These are phyloP conservation scores for Aspergillus pseudonomiae DNA, from an alignment of 2,329 filamentous ascomycete genomes.

Conservation along the genomic window DNA sequence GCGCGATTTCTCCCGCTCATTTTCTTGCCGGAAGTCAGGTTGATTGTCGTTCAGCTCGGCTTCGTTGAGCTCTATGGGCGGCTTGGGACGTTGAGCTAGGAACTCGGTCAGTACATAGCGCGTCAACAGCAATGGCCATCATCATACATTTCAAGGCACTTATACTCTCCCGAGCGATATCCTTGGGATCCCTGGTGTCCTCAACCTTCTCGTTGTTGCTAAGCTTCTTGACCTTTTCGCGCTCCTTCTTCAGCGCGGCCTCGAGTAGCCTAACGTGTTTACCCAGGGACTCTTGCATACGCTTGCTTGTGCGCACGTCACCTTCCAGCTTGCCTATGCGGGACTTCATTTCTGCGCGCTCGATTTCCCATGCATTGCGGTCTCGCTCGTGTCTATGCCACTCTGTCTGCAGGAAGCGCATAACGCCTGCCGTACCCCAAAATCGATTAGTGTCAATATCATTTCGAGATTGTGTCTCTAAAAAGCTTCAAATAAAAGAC, in stretches of 20 bases:
- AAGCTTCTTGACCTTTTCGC: constrained; percentile 65
- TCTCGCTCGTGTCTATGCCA: constrained; percentile 99
- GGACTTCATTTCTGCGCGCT: constrained; percentile 98
- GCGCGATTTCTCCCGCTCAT: constrained; percentile 64
- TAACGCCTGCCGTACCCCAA: constrained; percentile 69
- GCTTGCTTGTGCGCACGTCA: constrained; percentile 81
- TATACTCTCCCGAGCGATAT: constrained; percentile 49
- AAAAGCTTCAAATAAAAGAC: constrained; percentile 22
- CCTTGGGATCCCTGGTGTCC: constrained; percentile 47
- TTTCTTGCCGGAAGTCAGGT: constrained; percentile 58
- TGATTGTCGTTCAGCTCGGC: constrained; percentile 47
- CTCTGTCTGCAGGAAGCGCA: constrained; percentile 98
- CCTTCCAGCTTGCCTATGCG: constrained; percentile 94
- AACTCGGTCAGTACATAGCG: constrained; percentile 5
- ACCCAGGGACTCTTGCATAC: constrained; percentile 83
- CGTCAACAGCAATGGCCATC: neutral
- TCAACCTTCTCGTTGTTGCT: constrained; percentile 56
- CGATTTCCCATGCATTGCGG: constrained; percentile 98
- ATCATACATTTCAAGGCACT: constrained; percentile 44
- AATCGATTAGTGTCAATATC: constrained; percentile 24
- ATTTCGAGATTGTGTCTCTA: neutral
- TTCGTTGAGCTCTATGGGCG: constrained; percentile 56
- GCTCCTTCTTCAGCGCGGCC: constrained; percentile 81
- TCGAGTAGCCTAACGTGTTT: constrained; percentile 91
- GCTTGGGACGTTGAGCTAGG: constrained; percentile 49